phyloP scores from a whole-genome alignment of 768 basidiomycete species.

The Serendipita sp. region DNA sequence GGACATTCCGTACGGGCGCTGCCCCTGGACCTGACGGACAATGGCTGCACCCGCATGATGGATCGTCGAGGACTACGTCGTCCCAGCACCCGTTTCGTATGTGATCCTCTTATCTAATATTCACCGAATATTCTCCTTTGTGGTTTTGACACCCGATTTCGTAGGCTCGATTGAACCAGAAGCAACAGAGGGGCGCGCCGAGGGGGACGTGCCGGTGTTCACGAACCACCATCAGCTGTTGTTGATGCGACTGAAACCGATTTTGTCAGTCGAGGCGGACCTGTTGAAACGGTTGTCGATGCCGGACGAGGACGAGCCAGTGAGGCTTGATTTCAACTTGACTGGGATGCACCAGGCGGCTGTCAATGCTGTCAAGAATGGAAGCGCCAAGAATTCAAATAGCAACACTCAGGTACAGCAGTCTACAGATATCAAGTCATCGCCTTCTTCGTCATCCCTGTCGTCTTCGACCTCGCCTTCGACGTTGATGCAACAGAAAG shows the following conservation, averaged over 20 bases:
- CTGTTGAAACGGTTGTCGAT: not conserved
- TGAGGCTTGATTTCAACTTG: not conserved
- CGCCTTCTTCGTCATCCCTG: not conserved
- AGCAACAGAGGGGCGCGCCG: not conserved
- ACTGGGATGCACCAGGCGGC: not conserved
- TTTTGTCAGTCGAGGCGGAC: not conserved
- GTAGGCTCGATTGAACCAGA: too few relatives aligned
- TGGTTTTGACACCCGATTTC: too few relatives aligned
- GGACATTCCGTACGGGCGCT: too few relatives aligned
- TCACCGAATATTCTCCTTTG: too few relatives aligned
- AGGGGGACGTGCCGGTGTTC: not conserved
- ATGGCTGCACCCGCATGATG: too few relatives aligned
- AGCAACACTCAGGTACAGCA: not conserved
- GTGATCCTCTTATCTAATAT: too few relatives aligned
- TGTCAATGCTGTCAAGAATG: not conserved
- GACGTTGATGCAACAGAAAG: not conserved
- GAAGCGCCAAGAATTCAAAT: not conserved
- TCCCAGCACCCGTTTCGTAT: too few relatives aligned
- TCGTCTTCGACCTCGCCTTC: not conserved
- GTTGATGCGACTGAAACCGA: not conserved
- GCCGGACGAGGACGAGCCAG: not conserved
- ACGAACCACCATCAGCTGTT: not conserved
- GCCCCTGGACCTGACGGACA: too few relatives aligned
- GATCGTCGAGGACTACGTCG: too few relatives aligned
- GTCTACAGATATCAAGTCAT: not conserved